A percentile compares a stretch with the other conserved stretches of the same genome.
phyloP scores from a whole-genome alignment of 768 basidiomycete species.

The Phallus indusiatus region DNA sequence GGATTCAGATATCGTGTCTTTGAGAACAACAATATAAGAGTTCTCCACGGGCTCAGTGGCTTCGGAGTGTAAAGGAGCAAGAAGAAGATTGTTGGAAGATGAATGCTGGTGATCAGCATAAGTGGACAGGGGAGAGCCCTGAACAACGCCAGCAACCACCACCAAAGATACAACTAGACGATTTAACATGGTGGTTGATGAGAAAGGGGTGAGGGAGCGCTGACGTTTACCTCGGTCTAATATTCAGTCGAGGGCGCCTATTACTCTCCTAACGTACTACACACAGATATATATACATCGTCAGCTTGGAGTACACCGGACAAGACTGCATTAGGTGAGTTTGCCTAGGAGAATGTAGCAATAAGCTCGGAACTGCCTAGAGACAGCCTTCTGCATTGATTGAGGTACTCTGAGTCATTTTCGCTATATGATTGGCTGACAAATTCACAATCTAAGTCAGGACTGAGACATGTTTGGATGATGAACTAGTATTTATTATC shows the following conservation, averaged over 20 bases:
- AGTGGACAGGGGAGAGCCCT: constrained; percentile 11
- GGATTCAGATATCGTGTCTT: constrained; percentile 49
- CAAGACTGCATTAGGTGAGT: too few relatives aligned
- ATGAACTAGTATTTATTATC: too few relatives aligned
- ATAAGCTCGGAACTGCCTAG: too few relatives aligned
- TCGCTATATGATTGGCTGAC: too few relatives aligned
- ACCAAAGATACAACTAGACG: constrained; percentile 13
- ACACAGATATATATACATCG: too few relatives aligned
- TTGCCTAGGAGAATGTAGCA: too few relatives aligned
- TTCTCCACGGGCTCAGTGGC: constrained; percentile 71
- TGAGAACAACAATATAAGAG: constrained; percentile 92
- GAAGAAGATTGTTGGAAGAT: constrained; percentile 1
- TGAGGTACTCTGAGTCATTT: too few relatives aligned
- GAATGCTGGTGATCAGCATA: neutral
- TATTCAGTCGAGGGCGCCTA: constrained; percentile 6
- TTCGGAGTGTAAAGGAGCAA: constrained; percentile 7
- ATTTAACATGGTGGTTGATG: constrained; percentile 9
- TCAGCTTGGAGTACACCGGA: too few relatives aligned
- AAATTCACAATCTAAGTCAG: too few relatives aligned
- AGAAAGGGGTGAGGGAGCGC: constrained; percentile 8
- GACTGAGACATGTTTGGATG: too few relatives aligned
- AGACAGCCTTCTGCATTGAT: too few relatives aligned
- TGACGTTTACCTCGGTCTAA: constrained; percentile 9
- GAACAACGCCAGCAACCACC: constrained; percentile 9
- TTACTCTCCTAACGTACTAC: too few relatives aligned